Base-by-base conservation (phyloP, 2,329 filamentous ascomycete genomes). In the Sarocladium strictum region DNA sequence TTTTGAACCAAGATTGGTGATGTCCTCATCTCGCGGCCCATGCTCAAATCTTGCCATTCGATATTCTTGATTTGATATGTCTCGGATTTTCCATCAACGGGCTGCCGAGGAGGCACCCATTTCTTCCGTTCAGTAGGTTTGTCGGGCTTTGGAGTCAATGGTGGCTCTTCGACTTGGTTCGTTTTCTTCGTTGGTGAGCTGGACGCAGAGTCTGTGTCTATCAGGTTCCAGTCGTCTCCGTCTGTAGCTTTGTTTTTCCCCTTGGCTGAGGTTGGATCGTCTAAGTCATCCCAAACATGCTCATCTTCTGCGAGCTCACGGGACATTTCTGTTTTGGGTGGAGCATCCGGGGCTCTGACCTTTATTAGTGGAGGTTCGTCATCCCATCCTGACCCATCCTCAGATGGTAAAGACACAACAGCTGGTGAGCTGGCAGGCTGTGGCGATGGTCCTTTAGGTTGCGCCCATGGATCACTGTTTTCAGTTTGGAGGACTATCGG, bases 11-110 rank as follows among this genome's bases (percentile, higher is more conserved):
- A 75, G 55, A 97, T 90, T 0, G 94, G 93, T 0, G 90, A 93
- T n/a, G 80, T 79, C 41, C 90, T 80, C 35, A 89, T 76, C 53
- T 83, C 83, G n/a, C 80, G 76, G 1, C 76, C 67, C 0, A 78
- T 75, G 11, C 67, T 79, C 2, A 76, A 70, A 66, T 97, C 90
- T 57, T 85, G 77, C 92, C 93, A 97, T 57, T 82, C 85, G 58
- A 97, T 86, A 57, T 92, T 91, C 66, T 96, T 95, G 67, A 97
- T 92, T 55, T 91, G 87, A 63, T 99, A 97, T 1, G 90, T 94
- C 68, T 97, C 91, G 0, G 77, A 72, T 61, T 77, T 78, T 45
- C 69, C 72, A n/a, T 73, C 68, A 2, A 73, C 67, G 1, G 57
- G 47, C 12, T 72, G 67, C 32, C 74, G 69, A 1, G 76, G 72